These are phyloP conservation scores for Cordyceps cateniannulata DNA, from an alignment of 2,329 filamentous ascomycete species.

Conservation along the genomic window DNA sequence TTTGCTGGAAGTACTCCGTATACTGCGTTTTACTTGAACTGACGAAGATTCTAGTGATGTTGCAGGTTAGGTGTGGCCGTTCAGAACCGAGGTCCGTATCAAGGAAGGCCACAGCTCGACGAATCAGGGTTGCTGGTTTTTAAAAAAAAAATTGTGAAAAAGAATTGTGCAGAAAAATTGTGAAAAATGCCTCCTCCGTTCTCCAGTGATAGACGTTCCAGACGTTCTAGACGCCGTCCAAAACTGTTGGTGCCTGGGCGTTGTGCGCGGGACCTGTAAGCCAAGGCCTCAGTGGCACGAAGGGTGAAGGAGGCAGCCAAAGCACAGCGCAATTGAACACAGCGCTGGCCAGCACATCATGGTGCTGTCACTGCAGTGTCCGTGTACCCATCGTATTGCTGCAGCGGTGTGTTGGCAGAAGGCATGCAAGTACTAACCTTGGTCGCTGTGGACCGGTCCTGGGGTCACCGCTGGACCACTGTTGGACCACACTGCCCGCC, in stretches of 20 bases:
- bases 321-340: conserved; percentile 3
- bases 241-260: neutral
- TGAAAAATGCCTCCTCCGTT: neutral
- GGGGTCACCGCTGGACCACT: too few relatives aligned
- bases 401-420: neutral
- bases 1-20: neutral
- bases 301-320: neutral
- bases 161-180: neutral
- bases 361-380: neutral
- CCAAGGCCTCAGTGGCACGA: neutral
- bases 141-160: neutral
- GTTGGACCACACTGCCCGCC: too few relatives aligned
- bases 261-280: neutral
- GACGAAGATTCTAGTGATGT: too few relatives aligned
- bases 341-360: neutral
- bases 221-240: neutral
- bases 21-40: neutral
- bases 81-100: neutral
- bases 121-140: neutral
- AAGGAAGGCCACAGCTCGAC: neutral
- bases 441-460: too few relatives aligned
- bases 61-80: neutral
- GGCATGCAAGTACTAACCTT: neutral
- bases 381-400: neutral
- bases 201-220: neutral